phyloP scores from a whole-genome alignment of 306 rosid genomes.

The Macrotyloma uniflorum region DNA sequence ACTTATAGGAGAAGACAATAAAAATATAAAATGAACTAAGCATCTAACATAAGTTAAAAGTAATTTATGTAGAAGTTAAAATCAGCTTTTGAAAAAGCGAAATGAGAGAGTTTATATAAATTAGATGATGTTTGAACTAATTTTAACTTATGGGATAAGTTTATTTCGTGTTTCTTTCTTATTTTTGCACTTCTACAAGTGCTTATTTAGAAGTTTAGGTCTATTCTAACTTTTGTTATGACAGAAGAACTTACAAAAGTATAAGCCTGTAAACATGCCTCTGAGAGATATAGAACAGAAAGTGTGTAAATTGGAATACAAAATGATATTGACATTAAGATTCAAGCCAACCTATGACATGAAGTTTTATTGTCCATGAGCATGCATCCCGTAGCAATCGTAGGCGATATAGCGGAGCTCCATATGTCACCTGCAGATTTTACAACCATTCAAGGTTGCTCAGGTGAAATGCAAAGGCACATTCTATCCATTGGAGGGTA shows the following conservation, averaged over 20 bases:
- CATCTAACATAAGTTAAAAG: too few relatives aligned
- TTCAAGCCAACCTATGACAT: constrained; percentile 75
- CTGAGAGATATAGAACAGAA: not conserved
- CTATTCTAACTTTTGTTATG: not conserved
- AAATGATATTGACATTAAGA: constrained; percentile 27
- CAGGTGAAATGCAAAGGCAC: constrained; percentile 20
- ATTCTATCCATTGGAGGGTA: constrained; percentile 18
- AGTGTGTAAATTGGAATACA: not conserved
- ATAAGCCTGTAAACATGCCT: not conserved
- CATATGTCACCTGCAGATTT: constrained; percentile 74
- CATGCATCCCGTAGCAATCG: constrained; percentile 62
- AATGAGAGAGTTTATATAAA: too few relatives aligned
- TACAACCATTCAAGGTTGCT: constrained; percentile 33
- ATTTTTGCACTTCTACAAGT: too few relatives aligned
- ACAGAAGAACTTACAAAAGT: too few relatives aligned
- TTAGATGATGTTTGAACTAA: too few relatives aligned
- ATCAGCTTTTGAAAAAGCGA: too few relatives aligned
- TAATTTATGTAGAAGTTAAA: too few relatives aligned
- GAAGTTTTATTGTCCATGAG: constrained; percentile 76
- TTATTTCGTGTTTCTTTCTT: too few relatives aligned
- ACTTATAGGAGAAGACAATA: too few relatives aligned
- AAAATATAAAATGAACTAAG: too few relatives aligned
- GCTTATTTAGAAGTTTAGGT: not conserved
- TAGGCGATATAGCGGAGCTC: constrained; percentile 76
- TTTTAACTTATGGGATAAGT: too few relatives aligned